phyloP scores from a whole-genome alignment of 140 eudicot species.

The Erigeron philadelphicus region DNA sequence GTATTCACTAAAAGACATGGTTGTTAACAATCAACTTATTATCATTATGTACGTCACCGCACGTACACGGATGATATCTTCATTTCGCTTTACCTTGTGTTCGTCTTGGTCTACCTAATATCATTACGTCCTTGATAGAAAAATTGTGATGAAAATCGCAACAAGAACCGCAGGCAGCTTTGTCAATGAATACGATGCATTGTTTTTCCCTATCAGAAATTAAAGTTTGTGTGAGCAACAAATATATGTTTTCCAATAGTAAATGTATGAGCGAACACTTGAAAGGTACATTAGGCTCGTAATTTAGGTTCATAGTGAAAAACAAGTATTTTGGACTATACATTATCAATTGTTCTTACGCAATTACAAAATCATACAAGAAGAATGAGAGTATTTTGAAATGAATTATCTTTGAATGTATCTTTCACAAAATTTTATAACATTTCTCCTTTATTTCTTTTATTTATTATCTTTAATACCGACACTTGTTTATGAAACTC shows the following conservation, averaged over 20 bases:
- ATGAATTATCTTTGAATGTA: too few relatives aligned
- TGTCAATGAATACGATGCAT: constrained; percentile 15
- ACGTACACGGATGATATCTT: background rate
- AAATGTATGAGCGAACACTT: too few relatives aligned
- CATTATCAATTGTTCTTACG: too few relatives aligned
- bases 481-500: too few relatives aligned
- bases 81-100: background rate
- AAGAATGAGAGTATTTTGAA: too few relatives aligned
- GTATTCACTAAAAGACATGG: background rate
- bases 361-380: too few relatives aligned
- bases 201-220: constrained; percentile 17
- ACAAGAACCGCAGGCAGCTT: constrained; percentile 16
- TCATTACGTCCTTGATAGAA: constrained; percentile 13
- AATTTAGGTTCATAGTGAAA: too few relatives aligned
- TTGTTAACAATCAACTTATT: constrained; percentile 15
- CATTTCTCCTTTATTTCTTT: too few relatives aligned
- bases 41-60: background rate
- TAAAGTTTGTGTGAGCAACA: background rate
- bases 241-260: background rate
- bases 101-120: background rate
- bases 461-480: too few relatives aligned
- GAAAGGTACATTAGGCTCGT: too few relatives aligned
- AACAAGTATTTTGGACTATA: too few relatives aligned
- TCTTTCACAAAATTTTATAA: too few relatives aligned
- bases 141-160: constrained; percentile 11